Evolutionary conservation across 192 early-diverging fungal genomes (phyloP).

Genomic region (Coemansia sp.): DNA sequence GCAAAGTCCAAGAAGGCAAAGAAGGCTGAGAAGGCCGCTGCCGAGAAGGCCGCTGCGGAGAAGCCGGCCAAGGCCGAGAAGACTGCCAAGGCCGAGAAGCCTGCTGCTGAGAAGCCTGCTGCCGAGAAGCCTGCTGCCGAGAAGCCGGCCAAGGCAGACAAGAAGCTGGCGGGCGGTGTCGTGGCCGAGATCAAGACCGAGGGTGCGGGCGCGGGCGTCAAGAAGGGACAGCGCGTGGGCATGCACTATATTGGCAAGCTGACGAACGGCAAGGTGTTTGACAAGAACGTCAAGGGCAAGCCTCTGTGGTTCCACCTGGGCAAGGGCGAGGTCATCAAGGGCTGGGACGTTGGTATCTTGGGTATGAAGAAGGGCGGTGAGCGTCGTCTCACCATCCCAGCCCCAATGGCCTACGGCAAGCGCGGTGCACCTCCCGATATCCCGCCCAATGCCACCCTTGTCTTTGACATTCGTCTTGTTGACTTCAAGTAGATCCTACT

Average conservation of each 20-base stretch:
- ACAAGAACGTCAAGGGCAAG: constrained; percentile 85
- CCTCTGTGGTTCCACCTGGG: constrained; percentile 89
- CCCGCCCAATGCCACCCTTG: constrained; percentile 78
- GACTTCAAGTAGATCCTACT: constrained; percentile 52
- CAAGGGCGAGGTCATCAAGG: constrained; percentile 89
- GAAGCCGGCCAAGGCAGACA: constrained; percentile 39
- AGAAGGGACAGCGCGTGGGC: constrained; percentile 57
- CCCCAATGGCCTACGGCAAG: constrained; percentile 60
- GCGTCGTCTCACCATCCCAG: constrained; percentile 86
- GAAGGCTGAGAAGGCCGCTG: constrained; percentile 8
- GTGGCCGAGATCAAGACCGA: constrained; percentile 72
- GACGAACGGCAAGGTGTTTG: constrained; percentile 90
- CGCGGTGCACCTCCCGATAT: constrained; percentile 94
- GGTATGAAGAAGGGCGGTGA: constrained; percentile 93
- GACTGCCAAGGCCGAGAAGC: constrained; percentile 26
- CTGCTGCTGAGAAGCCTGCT: constrained; percentile 21
- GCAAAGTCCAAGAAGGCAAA: constrained; percentile 44
- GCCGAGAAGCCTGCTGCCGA: constrained; percentile 40
- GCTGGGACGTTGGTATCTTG: constrained; percentile 85
- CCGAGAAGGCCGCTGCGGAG: constrained; percentile 1
- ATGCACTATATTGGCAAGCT: constrained; percentile 96
- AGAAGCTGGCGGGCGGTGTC: constrained; percentile 64
- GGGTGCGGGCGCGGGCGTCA: constrained; percentile 59
- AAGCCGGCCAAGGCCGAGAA: constrained; percentile 33
- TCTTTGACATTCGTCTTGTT: constrained; percentile 87